Evolutionary conservation across 2,329 filamentous ascomycete species (phyloP).

Genomic region (Trichoderma lentiforme): DNA sequence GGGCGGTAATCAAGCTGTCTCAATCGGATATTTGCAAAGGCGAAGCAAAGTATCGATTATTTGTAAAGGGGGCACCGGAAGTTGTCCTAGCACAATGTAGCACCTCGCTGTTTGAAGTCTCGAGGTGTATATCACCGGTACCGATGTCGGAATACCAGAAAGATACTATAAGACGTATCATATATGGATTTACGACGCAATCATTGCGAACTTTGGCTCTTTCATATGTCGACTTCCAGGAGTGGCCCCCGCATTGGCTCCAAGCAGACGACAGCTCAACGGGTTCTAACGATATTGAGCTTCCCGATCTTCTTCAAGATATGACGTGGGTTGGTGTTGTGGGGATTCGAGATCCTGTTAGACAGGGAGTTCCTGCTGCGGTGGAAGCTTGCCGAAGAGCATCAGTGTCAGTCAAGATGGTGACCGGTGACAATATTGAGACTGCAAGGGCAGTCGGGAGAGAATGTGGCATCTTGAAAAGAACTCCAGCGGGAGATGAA

Average conservation of each 20-base stretch:
- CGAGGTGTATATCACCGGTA: neutral
- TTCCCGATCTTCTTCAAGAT: neutral
- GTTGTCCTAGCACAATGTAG: slow-evolving; percentile 46
- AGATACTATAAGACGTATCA: slow-evolving; percentile 31
- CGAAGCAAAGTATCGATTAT: slow-evolving; percentile 41
- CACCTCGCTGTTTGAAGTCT: neutral
- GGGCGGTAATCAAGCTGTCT: slow-evolving; percentile 46
- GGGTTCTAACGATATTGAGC: slow-evolving; percentile 42
- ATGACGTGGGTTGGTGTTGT: neutral
- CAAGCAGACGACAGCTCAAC: slow-evolving; percentile 39
- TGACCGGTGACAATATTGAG: slow-evolving; percentile 49
- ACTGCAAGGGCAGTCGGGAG: slow-evolving; percentile 63
- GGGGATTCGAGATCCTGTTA: slow-evolving; percentile 63
- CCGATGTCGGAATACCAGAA: neutral
- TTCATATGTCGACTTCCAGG: slow-evolving; percentile 67
- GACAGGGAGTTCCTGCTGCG: slow-evolving; percentile 56
- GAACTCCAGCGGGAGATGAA: slow-evolving; percentile 23
- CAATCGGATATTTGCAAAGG: neutral
- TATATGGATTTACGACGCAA: slow-evolving; percentile 55
- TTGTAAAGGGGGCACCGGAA: slow-evolving; percentile 56
- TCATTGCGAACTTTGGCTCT: slow-evolving; percentile 75
- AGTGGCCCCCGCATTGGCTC: slow-evolving; percentile 64
- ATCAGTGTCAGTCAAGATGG: slow-evolving; percentile 62
- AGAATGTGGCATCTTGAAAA: slow-evolving; percentile 60
- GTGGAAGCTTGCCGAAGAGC: slow-evolving; percentile 59